Conservation (phyloP, 1,139 yeast species). For the Zygosaccharomyces sapae region DNA sequence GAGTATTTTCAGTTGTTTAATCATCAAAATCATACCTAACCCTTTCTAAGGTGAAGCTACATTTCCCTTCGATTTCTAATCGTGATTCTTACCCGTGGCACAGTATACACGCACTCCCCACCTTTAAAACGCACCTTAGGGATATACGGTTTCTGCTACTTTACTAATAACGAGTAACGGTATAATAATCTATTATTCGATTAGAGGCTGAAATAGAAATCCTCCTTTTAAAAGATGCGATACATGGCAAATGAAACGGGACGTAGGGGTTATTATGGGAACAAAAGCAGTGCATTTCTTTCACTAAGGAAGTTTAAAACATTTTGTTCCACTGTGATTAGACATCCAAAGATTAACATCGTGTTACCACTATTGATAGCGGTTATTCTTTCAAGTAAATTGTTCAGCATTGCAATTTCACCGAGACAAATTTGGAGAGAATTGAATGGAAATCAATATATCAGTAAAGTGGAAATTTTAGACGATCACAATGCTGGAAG, state of each 20-base stretch:
- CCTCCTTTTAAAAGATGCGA: background rate
- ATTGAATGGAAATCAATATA: constrained; percentile 3
- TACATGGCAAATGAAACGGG: background rate
- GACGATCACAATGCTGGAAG: constrained; percentile 10
- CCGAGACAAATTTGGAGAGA: constrained; percentile 7
- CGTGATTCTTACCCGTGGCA: too few relatives aligned
- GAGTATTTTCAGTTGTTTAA: too few relatives aligned
- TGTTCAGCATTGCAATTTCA: constrained; percentile 34
- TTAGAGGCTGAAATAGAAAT: too few relatives aligned
- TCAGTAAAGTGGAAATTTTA: constrained; percentile 8
- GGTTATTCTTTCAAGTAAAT: constrained; percentile 51
- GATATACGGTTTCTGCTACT: too few relatives aligned
- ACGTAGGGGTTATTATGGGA: background rate
- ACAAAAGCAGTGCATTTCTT: background rate
- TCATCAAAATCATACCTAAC: too few relatives aligned
- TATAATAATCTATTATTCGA: too few relatives aligned
- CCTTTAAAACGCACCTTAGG: too few relatives aligned
- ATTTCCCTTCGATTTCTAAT: too few relatives aligned
- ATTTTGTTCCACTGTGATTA: constrained; percentile 30
- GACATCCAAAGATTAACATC: constrained; percentile 44
- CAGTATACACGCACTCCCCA: too few relatives aligned
- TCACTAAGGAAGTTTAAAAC: constrained; percentile 3
- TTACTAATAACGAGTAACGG: too few relatives aligned
- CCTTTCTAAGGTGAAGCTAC: too few relatives aligned
- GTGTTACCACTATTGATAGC: constrained; percentile 49